phyloP scores from a whole-genome alignment of 352 stramenopile species.

The Pythium sp. region DNA sequence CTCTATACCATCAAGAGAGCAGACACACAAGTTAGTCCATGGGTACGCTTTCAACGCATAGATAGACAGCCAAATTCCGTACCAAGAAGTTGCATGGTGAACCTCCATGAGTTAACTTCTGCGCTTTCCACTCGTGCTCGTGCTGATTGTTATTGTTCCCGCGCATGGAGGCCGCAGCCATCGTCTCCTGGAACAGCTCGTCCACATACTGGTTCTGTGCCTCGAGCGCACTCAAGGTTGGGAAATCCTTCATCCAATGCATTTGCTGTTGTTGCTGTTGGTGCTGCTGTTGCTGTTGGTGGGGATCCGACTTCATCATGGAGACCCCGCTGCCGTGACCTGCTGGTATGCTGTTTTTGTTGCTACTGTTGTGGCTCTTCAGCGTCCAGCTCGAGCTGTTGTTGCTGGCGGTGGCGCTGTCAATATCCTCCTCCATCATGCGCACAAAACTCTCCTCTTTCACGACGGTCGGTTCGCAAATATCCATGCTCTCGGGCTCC shows the following conservation, averaged over 20 bases:
- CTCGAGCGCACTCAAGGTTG: slow-evolving; percentile 5
- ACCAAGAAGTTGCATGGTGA: slow-evolving; percentile 7
- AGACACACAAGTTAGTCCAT: not conserved
- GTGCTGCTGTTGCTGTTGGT: not conserved
- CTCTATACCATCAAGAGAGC: not conserved
- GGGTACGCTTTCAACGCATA: not conserved
- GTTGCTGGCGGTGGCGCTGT: not conserved
- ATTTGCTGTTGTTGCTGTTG: slow-evolving; percentile 5
- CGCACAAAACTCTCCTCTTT: slow-evolving; percentile 14
- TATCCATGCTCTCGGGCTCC: slow-evolving; percentile 12
- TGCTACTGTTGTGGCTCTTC: not conserved
- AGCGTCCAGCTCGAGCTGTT: slow-evolving; percentile 1
- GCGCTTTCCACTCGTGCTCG: not conserved
- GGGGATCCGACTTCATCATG: not conserved
- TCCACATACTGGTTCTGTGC: slow-evolving; percentile 27
- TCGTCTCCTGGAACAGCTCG: slow-evolving; percentile 21
- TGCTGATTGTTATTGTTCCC: slow-evolving; percentile 16
- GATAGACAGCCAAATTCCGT: not conserved
- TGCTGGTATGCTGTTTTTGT: slow-evolving; percentile 6
- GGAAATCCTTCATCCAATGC: slow-evolving; percentile 21
- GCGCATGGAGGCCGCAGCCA: not conserved
- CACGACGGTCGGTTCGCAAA: slow-evolving; percentile 4
- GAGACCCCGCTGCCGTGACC: not conserved
- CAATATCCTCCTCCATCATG: slow-evolving; percentile 1
- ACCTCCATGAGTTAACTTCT: slow-evolving; percentile 1